These are phyloP conservation scores for Myxozyma sirexii DNA, from an alignment of 805 yeast genomes.

Conservation along the genomic window DNA sequence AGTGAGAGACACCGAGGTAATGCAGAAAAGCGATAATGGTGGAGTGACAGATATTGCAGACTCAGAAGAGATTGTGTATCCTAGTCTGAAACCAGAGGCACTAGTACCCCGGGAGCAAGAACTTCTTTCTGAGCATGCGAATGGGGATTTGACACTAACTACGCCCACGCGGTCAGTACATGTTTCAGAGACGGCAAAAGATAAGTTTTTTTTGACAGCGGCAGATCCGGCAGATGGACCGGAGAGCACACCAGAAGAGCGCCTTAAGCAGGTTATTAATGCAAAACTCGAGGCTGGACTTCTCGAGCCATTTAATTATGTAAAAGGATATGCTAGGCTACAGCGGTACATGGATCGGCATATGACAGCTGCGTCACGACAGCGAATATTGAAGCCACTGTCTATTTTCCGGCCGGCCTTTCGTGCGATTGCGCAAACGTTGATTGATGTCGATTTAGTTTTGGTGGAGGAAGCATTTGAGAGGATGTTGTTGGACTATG, in stretches of 20 bases:
- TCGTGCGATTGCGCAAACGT: slow-evolving; percentile 84
- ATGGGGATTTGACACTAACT: slow-evolving; percentile 29
- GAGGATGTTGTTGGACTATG: slow-evolving; percentile 88
- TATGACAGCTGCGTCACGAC: slow-evolving; percentile 82
- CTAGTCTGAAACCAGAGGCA: not conserved
- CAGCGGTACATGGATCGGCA: slow-evolving; percentile 91
- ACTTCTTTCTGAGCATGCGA: slow-evolving; percentile 19
- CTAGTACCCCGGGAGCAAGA: not conserved
- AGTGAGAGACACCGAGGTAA: not conserved
- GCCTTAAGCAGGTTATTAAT: slow-evolving; percentile 88
- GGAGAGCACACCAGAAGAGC: slow-evolving; percentile 89
- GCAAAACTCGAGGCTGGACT: slow-evolving; percentile 94
- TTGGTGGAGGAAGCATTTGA: slow-evolving; percentile 93
- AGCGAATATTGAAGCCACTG: slow-evolving; percentile 81
- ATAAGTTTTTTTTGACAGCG: slow-evolving; percentile 91
- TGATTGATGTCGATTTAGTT: slow-evolving; percentile 88
- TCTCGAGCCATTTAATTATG: slow-evolving; percentile 89
- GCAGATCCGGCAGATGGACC: slow-evolving; percentile 85
- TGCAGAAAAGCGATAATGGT: not conserved
- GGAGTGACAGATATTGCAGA: not conserved
- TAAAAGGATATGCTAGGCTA: slow-evolving; percentile 86
- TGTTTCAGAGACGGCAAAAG: slow-evolving; percentile 73
- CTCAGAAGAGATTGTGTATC: not conserved
- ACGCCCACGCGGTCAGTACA: slow-evolving; percentile 7
- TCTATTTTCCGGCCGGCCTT: slow-evolving; percentile 89